Evolutionary conservation across 164 flowering plant species (phyloP), one percentile per base, ranked within the genome.

Genomic region (Vitis rotundifolia): DNA sequence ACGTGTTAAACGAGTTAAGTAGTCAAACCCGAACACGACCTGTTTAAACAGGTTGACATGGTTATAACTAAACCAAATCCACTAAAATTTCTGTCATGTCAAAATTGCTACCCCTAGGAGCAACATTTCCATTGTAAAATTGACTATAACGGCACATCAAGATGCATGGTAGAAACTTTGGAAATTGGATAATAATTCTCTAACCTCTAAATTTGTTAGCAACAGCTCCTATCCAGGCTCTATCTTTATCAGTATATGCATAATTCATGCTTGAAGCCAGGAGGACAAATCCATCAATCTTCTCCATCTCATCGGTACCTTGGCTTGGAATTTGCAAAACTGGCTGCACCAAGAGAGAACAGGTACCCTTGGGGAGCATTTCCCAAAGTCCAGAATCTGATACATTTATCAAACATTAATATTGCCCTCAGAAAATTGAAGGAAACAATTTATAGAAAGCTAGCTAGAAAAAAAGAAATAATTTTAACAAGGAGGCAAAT

Each of bases 291-390:
- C 97, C 97, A 55, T 71, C 65, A 71, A 8, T 76, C 53, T 73
- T 67, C 66, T 73, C 70, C 54, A 31, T 19, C 54, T 73, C 80
- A 49, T 49, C 63, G 16, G 70, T 61, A 71, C 51, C 67, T 19
- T 15, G n/a, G 2, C 72, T 44, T 48, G 73, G 66, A 71, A 65
- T 73, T 72, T 67, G 75, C 1, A 60, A 28, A 44, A 91, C 71
- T 59, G 97, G 95, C 67, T 88, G 89, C 56, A 93, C 82, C 66
- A 91, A 71, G 68, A 89, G 75, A 66, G 93, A 89, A 22, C 77
- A 72, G 57, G 89, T 83, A n/a, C 89, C 91, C 29, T 76, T 68
- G 8, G 93, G 97, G 8, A 91, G 84, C 73, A 87, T 75, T 68
- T 81, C 77, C 91, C 84, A 76, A 18, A 80, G 61, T 61, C 59